phyloP scores from a whole-genome alignment of 257 asterid genomes.

The Apocynum venetum region DNA sequence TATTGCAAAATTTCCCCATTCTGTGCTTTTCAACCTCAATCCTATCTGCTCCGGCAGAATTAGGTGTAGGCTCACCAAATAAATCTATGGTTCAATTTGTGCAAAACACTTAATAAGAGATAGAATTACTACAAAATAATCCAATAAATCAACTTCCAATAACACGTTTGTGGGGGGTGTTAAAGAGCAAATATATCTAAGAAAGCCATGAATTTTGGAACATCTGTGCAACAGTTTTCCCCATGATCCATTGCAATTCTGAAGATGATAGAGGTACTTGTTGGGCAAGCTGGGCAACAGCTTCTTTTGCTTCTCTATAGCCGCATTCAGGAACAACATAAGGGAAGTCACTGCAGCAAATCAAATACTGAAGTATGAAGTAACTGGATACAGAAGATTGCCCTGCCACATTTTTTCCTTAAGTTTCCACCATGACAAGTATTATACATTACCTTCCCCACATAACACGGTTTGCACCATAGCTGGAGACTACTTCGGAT shows the following conservation, averaged over 20 bases:
- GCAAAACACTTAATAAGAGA: neutral
- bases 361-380: neutral
- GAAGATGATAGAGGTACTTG: constrained; percentile 42
- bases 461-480: constrained; percentile 75
- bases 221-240: constrained; percentile 49
- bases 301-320: constrained; percentile 73
- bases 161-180: neutral
- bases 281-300: constrained; percentile 34
- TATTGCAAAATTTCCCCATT: too few relatives aligned
- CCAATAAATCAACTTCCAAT: neutral
- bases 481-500: constrained; percentile 50
- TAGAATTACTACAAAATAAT: neutral
- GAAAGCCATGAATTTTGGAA: constrained; percentile 36
- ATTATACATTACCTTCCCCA: constrained; percentile 73
- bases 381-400: neutral
- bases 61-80: neutral
- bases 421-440: neutral
- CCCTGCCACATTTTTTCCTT: neutral
- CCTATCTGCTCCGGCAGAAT: neutral
- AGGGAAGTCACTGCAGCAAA: constrained; percentile 68
- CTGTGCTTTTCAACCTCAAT: neutral
- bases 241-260: constrained; percentile 70
- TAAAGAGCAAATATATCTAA: neutral
- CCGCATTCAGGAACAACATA: constrained; percentile 68
- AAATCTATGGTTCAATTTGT: neutral